Conservation (phyloP, 192 early-diverging fungal species). For the Entomortierella lignicola region DNA sequence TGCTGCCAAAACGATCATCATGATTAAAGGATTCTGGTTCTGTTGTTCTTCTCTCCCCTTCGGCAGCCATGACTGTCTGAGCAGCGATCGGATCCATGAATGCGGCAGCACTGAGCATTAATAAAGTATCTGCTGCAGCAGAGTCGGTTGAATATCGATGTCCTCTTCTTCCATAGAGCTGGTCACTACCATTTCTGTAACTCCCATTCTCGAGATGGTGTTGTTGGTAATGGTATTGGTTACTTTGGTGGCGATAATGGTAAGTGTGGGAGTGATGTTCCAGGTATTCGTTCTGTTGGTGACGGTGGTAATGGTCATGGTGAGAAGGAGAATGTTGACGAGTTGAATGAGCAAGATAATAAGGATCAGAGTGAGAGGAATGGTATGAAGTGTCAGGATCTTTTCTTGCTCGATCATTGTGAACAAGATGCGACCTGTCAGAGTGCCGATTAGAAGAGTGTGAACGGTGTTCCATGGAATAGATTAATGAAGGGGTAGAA, state of each 20-base stretch:
- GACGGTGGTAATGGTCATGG: constrained; percentile 9
- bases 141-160: constrained; percentile 36
- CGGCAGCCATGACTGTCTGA: neutral
- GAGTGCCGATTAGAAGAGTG: neutral
- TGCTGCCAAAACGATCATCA: neutral
- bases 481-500: neutral
- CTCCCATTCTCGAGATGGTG: constrained; percentile 21
- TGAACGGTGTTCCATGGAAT: neutral
- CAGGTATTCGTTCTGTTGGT: constrained; percentile 10
- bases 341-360: neutral
- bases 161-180: constrained; percentile 12
- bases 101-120: constrained; percentile 47
- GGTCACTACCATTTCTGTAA: constrained; percentile 4
- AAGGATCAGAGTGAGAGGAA: constrained; percentile 6
- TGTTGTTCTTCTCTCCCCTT: neutral
- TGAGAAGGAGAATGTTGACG: constrained; percentile 1
- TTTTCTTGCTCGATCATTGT: constrained; percentile 18
- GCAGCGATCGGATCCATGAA: constrained; percentile 43
- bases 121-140: constrained; percentile 52
- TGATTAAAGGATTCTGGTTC: neutral
- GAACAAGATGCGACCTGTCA: neutral
- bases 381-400: constrained; percentile 19
- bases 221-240: constrained; percentile 31
- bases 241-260: constrained; percentile 10
- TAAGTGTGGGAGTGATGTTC: neutral